Conservation (phyloP, 2,329 filamentous ascomycete species). For the Pleurostoma richardsiae region DNA sequence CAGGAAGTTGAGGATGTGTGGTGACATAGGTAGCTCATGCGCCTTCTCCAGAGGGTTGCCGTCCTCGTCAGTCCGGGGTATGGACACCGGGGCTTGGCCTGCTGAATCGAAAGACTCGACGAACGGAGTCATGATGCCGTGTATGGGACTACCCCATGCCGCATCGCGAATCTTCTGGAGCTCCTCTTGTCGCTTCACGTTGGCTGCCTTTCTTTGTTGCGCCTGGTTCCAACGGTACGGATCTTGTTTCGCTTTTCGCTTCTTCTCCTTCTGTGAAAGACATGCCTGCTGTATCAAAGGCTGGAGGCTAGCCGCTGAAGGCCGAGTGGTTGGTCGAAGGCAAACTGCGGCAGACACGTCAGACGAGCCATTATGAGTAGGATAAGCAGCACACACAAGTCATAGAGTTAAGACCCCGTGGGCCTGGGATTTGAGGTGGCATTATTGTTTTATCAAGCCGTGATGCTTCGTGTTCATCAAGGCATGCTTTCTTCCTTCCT, state of each 20-base stretch:
- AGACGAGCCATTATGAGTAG: slow-evolving; percentile 2
- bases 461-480: too few species aligned
- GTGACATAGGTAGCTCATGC: slow-evolving; percentile 38
- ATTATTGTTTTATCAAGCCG: slow-evolving; percentile 30
- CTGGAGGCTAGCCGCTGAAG: slow-evolving; percentile 44
- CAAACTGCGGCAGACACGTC: slow-evolving; percentile 43
- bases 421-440: slow-evolving; percentile 61
- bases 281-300: slow-evolving; percentile 61
- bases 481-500: too few species aligned
- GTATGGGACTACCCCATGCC: slow-evolving; percentile 70
- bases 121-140: slow-evolving; percentile 76
- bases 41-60: slow-evolving; percentile 33
- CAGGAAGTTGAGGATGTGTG: slow-evolving; percentile 68
- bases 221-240: slow-evolving; percentile 80
- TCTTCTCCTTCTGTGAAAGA: slow-evolving; percentile 57
- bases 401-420: slow-evolving; percentile 54
- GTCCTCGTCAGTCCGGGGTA: slow-evolving; percentile 29
- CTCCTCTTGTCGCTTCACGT: slow-evolving; percentile 68
- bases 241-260: slow-evolving; percentile 65
- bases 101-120: slow-evolving; percentile 73
- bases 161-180: slow-evolving; percentile 61
- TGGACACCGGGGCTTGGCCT: slow-evolving; percentile 36
- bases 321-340: slow-evolving; percentile 47
- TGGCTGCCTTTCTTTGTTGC: slow-evolving; percentile 77
- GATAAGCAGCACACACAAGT: slow-evolving; percentile 42